phyloP scores from a whole-genome alignment of 2,329 filamentous ascomycete species.

The Metarhizium robertsii region DNA sequence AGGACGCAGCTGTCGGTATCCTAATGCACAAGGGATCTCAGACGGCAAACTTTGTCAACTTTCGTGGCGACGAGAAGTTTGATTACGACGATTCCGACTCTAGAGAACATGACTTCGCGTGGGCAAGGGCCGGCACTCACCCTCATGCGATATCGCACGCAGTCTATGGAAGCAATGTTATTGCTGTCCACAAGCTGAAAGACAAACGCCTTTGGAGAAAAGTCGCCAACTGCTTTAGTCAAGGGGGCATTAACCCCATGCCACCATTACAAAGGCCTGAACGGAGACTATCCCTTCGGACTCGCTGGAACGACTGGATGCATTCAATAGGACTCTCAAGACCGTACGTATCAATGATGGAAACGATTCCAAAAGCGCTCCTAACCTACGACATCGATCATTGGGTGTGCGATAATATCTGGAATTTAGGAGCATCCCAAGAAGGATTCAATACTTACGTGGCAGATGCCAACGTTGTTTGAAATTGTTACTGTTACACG shows the following conservation, averaged over 20 bases:
- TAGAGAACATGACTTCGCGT: conserved; percentile 17
- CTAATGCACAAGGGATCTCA: conserved; percentile 18
- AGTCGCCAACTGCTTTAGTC: conserved; percentile 20
- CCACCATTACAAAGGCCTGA: conserved; percentile 6
- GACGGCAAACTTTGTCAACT: conserved; percentile 18
- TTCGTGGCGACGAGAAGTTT: conserved; percentile 20
- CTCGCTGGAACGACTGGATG: conserved; percentile 17
- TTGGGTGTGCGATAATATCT: conserved; percentile 18
- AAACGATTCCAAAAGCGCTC: conserved; percentile 14
- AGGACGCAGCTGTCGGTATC: conserved; percentile 20
- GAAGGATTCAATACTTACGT: neutral
- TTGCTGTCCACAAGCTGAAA: conserved; percentile 21
- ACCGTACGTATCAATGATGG: conserved; percentile 12
- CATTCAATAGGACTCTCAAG: conserved; percentile 10
- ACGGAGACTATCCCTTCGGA: conserved; percentile 6
- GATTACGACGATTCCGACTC: conserved; percentile 20
- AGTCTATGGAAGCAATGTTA: conserved; percentile 11
- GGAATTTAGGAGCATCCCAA: conserved; percentile 14
- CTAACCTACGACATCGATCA: conserved; percentile 10
- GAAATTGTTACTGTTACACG: too few relatives aligned
- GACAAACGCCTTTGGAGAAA: conserved; percentile 15
- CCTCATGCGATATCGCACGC: conserved; percentile 15
- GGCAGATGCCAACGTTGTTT: neutral
- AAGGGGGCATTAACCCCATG: conserved; percentile 14
- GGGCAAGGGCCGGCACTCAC: conserved; percentile 17